A percentile compares a stretch with the other conserved stretches of the same genome.
These are phyloP conservation scores for Teunomyces barrocoloradensis DNA, from an alignment of 805 yeast species.

Conservation along the genomic window DNA sequence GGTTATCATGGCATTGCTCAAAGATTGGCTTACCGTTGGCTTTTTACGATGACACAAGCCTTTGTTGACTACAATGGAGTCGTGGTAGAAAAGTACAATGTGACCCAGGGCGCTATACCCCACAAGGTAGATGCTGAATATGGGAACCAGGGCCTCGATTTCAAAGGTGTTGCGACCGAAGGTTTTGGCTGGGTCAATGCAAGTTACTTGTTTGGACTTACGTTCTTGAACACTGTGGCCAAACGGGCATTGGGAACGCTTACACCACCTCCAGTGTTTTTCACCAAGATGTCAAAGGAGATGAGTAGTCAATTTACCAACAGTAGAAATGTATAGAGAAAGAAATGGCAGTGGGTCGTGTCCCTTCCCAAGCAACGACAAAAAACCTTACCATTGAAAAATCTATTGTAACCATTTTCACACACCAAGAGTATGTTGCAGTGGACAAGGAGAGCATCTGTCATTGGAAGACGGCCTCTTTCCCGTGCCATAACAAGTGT, in stretches of 20 bases:
- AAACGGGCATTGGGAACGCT: slow-evolving; percentile 76
- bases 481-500: neutral
- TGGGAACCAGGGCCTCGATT: slow-evolving; percentile 93
- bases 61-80: slow-evolving; percentile 92
- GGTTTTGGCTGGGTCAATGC: slow-evolving; percentile 99
- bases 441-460: neutral
- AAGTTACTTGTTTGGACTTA: slow-evolving; percentile 70
- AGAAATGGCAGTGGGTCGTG: neutral
- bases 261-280: slow-evolving; percentile 67
- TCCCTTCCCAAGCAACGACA: neutral
- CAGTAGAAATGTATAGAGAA: neutral
- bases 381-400: slow-evolving; percentile 2
- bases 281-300: slow-evolving; percentile 42
- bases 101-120: slow-evolving; percentile 76
- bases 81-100: slow-evolving; percentile 94
- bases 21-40: slow-evolving; percentile 82
- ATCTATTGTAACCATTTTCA: neutral
- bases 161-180: slow-evolving; percentile 90
- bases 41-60: slow-evolving; percentile 82
- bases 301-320: slow-evolving; percentile 15
- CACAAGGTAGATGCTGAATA: slow-evolving; percentile 94
- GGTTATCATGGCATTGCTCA: slow-evolving; percentile 64
- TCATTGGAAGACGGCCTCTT: neutral
- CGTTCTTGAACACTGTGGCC: slow-evolving; percentile 63
- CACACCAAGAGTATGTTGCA: neutral